A percentile compares a stretch with the other conserved stretches of the same genome.
Evolutionary conservation across 306 rosid species (phyloP).

Genomic region (Styphnolobium japonicum): DNA sequence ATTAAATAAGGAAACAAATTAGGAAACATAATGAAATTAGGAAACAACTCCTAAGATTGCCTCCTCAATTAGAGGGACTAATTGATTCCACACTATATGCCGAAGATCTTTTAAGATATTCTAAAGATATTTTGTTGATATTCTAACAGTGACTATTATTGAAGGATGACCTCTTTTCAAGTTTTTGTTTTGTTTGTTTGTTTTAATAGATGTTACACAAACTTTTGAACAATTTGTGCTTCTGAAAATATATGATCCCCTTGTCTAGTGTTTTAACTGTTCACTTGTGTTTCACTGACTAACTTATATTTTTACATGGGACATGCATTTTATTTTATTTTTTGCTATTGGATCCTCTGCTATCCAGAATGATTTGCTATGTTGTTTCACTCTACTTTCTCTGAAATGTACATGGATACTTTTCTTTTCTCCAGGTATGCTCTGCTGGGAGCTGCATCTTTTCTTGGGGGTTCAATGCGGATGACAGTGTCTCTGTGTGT

Average conservation of each 20-base stretch:
- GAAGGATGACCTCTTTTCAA: background rate
- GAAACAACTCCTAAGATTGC: too few relatives aligned
- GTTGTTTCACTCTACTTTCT: slow-evolving; percentile 7
- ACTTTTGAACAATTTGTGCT: background rate
- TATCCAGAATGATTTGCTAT: slow-evolving; percentile 11
- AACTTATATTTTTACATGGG: background rate
- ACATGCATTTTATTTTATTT: background rate
- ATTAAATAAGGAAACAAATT: too few relatives aligned
- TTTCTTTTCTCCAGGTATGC: slow-evolving; percentile 75
- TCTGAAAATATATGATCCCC: background rate
- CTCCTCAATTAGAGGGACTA: too few relatives aligned
- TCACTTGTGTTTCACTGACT: background rate
- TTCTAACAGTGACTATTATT: background rate
- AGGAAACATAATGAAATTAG: too few relatives aligned
- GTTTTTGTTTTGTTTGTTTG: background rate
- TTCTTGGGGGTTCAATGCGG: slow-evolving; percentile 99
- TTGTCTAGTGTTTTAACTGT: background rate
- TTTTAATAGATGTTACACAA: background rate
- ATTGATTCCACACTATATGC: too few relatives aligned
- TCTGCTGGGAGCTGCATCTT: slow-evolving; percentile 95
- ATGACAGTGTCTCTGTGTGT: slow-evolving; percentile 95
- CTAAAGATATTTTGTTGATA: too few relatives aligned
- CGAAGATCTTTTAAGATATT: too few relatives aligned
- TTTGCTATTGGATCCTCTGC: background rate
- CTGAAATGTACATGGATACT: slow-evolving; percentile 23